Evolutionary conservation across 2,329 filamentous ascomycete species (phyloP), one percentile per base, ranked within the genome.

Genomic region (Cladosporium sp.): DNA sequence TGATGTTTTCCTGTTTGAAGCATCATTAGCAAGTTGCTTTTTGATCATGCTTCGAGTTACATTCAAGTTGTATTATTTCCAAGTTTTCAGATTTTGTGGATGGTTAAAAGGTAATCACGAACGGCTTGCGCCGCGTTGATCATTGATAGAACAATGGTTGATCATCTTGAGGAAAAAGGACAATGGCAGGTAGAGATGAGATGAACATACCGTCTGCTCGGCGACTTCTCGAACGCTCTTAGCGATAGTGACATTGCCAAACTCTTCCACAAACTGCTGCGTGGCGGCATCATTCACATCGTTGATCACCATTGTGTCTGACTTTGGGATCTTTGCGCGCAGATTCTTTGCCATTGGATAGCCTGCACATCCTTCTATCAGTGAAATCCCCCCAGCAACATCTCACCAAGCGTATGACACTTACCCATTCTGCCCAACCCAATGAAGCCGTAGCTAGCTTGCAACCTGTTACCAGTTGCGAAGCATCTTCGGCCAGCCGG

Each of bases 331-430:
- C 65, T 86, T 88, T 32, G 79, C 74, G 59, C 84, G 78, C 4
- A 89, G 73, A 60, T 88, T 89, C 65, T 76, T 80, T 30, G 85
- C 85, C 85, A 89, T 89, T 42, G 83, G 80, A 58, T 83, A 88
- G 42, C 85, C 84, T 86, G 54, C 22, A 27, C 9, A 9, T 27
- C 22, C 22, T 4, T 48, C 15, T 43, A 4, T 24, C n/a, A 30
- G 30, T 9, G 20, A 12, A 6, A 37, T 13, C 8, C 8, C 27
- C 19, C 11, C n/a, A n/a, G n/a, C n/a, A n/a, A n/a, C n/a, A n/a
- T n/a, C 3, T 9, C 17, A 1, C 42, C 42, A 64, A 50, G n/a
- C n/a, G n/a, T n/a, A 66, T 55, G 19, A 18, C 41, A 66, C 71
- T 56, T 57, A 76, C 74, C 74, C 74, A 77, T 77, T 47, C 70